Evolutionary conservation across 208 protist species (phyloP), one percentile per base, ranked within the genome.

Genomic region (Vickermania spadyakhi): DNA sequence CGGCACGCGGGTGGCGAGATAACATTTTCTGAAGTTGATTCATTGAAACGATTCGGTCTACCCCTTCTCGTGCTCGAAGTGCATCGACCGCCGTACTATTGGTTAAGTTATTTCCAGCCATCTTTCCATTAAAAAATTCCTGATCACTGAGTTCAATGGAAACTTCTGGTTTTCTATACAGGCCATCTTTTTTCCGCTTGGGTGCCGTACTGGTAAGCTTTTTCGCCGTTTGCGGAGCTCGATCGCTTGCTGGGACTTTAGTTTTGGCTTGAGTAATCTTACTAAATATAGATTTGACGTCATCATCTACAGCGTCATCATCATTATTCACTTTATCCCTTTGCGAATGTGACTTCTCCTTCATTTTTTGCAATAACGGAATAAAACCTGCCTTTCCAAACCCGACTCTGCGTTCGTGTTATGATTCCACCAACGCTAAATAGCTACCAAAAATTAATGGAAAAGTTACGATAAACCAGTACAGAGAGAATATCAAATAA

Each of bases 161-260:
- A 70, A 84, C 89, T 61, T 89, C 76, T 2, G 88, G 82, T 1
- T 77, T 80, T 41, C 60, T 76, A 49, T 92, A 95, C 2, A 95
- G 57, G 2, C 85, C 85, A 64, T 91, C 88, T 30, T 72, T 68
- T n/a, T 60, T 57, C 1, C 41, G 62, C 14, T 26, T 29, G 21
- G 49, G 28, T 1, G 61, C 36, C 21, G 22, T 25, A 28, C n/a
- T 21, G 3, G 60, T 26, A 61, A 50, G 49, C 29, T 29, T 18
- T n/a, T 45, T 23, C 22, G 36, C 36, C 31, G 52, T 25, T 22
- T 18, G 56, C 22, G 51, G 23, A 54, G 25, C 58, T 23, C 7
- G 28, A 25, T 41, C 42, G 56, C 25, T 45, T 11, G 27, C 18
- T 22, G 3, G 3, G 3, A 14, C 58, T n/a, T 57, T 63, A 18